A percentile compares a stretch with the other conserved stretches of the same genome.
phyloP scores from a whole-genome alignment of 2,329 filamentous ascomycete species.

The Epichloe hybrida region DNA sequence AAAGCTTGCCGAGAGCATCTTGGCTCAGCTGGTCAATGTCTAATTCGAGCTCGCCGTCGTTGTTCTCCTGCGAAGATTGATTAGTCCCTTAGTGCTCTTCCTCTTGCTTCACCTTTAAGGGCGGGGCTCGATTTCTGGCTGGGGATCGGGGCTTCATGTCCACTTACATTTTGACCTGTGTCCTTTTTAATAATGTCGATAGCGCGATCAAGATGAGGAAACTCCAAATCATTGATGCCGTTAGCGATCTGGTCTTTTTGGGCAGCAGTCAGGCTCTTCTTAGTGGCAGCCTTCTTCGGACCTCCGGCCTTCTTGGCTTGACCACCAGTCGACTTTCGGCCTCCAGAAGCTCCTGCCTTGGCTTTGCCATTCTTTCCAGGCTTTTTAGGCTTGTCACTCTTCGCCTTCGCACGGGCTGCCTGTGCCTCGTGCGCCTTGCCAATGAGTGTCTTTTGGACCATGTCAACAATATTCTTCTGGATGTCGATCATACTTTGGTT shows the following conservation, averaged over 20 bases:
- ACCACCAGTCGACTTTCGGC: conserved; percentile 30
- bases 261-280: conserved; percentile 50
- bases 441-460: conserved; percentile 59
- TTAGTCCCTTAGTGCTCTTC: neutral
- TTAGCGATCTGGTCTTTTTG: conserved; percentile 90
- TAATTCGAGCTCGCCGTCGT: conserved; percentile 44
- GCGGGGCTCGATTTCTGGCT: too few relatives aligned
- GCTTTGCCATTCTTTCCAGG: conserved; percentile 45
- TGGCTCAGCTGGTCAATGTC: conserved; percentile 44
- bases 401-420: conserved; percentile 31
- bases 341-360: conserved; percentile 20
- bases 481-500: conserved; percentile 40
- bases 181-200: conserved; percentile 86
- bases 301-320: conserved; percentile 23
- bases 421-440: conserved; percentile 54
- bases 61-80: conserved; percentile 34
- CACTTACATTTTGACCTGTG: conserved; percentile 58
- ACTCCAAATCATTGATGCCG: conserved; percentile 69
- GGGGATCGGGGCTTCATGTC: neutral
- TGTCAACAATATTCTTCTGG: conserved; percentile 46
- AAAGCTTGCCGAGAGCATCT: conserved; percentile 40
- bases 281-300: conserved; percentile 30
- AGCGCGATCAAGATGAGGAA: conserved; percentile 62
- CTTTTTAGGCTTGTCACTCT: conserved; percentile 47
- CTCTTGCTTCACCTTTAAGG: neutral